Base-by-base conservation (phyloP, 352 stramenopile genomes). In the Phytophthora brassicae region DNA sequence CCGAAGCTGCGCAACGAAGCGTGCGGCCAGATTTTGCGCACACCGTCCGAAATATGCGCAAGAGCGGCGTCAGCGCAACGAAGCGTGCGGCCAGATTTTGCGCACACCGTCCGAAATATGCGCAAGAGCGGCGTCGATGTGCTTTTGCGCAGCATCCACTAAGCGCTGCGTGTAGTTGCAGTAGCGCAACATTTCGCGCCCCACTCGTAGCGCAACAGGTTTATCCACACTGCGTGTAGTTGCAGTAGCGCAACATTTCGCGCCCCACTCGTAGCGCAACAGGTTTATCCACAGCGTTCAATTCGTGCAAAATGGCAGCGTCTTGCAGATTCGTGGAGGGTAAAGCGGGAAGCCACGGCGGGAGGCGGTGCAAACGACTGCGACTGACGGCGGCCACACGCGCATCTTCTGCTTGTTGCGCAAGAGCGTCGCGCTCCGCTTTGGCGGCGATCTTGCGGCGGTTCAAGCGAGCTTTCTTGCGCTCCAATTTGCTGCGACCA, bases 11-110 rank as follows among this genome's bases (percentile, higher is more conserved):
- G 74, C 42, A 93, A 75, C 0, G 62, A 80, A 14, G 85, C 84
- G 14, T 89, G 77, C 24, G 87, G 87, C 85, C 86, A 96, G 43
- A 92, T 81, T 46, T 68, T 65, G n/a, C 86, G 67, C 50, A 94
- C 81, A 4, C 73, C 74, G 20, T 77, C 68, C 3, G 79, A 75
- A 41, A 94, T 87, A 42, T 85, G 81, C 43, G 68, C 77, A 39
- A 92, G 83, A 38, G 81, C 84, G n/a, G 80, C 81, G 35, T 92
- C 81, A 53, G n/a, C n/a, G n/a, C n/a, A n/a, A n/a, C n/a, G n/a
- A n/a, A n/a, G n/a, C n/a, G n/a, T n/a, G n/a, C n/a, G n/a, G n/a
- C n/a, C n/a, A n/a, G n/a, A n/a, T n/a, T n/a, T n/a, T n/a, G n/a
- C 86, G 67, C 50, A 94, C 81, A 4, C 73, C 74, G 20, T 77